These are phyloP conservation scores for Zygnema cylindricum DNA, from an alignment of 139 green algal genomes.

Conservation along the genomic window DNA sequence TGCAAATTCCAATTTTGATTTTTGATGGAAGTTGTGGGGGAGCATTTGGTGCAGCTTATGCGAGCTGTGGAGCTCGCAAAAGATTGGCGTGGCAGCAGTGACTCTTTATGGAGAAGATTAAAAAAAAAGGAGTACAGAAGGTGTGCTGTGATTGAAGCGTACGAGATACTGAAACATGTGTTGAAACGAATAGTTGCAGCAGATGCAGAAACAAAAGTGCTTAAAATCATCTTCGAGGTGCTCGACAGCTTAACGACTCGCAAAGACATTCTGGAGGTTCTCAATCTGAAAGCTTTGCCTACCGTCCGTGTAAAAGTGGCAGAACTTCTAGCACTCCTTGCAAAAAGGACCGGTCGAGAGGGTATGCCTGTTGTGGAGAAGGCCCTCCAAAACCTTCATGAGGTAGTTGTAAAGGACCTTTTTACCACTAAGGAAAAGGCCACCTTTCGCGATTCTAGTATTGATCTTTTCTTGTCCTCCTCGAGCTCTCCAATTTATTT, in stretches of 20 bases:
- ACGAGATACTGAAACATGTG: not conserved
- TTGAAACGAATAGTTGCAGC: constrained; percentile 16
- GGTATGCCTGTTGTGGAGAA: not conserved
- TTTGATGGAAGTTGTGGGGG: not conserved
- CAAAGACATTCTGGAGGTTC: constrained; percentile 1
- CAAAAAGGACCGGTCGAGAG: not conserved
- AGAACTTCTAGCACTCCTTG: not conserved
- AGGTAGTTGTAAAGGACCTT: constrained; percentile 31
- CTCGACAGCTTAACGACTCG: not conserved
- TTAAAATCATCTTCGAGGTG: constrained; percentile 12
- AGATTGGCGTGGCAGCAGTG: not conserved
- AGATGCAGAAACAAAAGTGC: constrained; percentile 9
- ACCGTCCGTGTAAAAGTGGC: constrained; percentile 31
- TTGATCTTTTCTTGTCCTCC: not conserved
- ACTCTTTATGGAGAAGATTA: constrained; percentile 3
- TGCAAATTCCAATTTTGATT: no score
- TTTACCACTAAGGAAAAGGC: not conserved
- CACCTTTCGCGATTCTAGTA: not conserved
- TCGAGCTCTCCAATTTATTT: constrained; percentile 21
- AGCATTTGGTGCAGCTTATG: constrained; percentile 22
- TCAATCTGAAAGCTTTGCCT: constrained; percentile 26
- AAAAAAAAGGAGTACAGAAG: constrained; percentile 24
- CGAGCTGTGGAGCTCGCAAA: constrained; percentile 8
- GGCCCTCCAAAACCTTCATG: constrained; percentile 23
- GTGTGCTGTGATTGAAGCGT: constrained; percentile 40